Percentiles rank a stretch among this genome's conserved stretches.
These are phyloP conservation scores for Deuterostichococcus epilithicus DNA, from an alignment of 139 green algal genomes.

Conservation along the genomic window DNA sequence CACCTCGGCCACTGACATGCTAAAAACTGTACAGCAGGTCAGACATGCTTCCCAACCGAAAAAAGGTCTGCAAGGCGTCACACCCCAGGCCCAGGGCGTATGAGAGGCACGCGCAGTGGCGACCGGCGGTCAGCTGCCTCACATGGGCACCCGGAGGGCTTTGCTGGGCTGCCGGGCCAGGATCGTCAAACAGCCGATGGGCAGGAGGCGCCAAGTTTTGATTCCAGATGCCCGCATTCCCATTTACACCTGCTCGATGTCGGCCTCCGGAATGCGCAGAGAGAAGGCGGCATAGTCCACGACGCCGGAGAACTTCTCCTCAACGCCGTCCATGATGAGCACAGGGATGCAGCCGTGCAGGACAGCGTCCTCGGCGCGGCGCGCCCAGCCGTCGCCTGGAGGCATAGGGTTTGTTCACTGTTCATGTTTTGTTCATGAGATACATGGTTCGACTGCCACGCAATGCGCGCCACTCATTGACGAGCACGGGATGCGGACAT, in stretches of 20 bases:
- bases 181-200: not conserved
- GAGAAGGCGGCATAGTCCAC: constrained; percentile 26
- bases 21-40: too few species aligned
- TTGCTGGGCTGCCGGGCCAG: too few species aligned
- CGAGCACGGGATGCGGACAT: too few species aligned
- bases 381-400: constrained; percentile 53
- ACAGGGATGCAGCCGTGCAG: constrained; percentile 76
- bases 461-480: not conserved
- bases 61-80: too few species aligned
- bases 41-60: too few species aligned
- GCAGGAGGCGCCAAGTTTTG: too few species aligned
- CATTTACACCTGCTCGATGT: not conserved
- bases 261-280: constrained; percentile 10
- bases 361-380: constrained; percentile 54
- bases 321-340: constrained; percentile 40
- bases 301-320: constrained; percentile 21
- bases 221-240: not conserved
- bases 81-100: too few species aligned
- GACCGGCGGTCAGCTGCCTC: too few species aligned
- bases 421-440: not conserved
- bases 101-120: too few species aligned
- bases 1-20: too few species aligned
- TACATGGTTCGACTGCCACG: not conserved
- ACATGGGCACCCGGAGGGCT: too few species aligned
- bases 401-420: not conserved